Evolutionary conservation across 768 basidiomycete genomes (phyloP).

Genomic region (Strobilomyces confusus): DNA sequence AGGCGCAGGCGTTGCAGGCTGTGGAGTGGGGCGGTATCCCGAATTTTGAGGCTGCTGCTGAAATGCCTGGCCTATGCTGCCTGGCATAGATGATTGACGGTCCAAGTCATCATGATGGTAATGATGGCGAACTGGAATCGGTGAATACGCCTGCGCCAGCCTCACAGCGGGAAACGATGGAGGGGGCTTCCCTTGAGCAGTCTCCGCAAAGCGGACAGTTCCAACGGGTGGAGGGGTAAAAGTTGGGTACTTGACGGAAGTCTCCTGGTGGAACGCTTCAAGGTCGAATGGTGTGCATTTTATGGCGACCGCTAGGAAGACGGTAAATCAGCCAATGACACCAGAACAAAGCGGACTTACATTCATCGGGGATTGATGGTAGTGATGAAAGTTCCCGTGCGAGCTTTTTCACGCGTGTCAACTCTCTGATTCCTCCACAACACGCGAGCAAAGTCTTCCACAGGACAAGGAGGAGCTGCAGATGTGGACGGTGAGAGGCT

Average conservation of each 20-base stretch:
- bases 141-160: constrained; percentile 86
- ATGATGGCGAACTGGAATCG: constrained; percentile 90
- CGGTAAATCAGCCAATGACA: constrained; percentile 4
- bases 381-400: constrained; percentile 84
- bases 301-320: constrained; percentile 52
- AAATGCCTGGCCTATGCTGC: constrained; percentile 33
- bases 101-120: constrained; percentile 84
- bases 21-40: constrained; percentile 41
- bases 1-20: constrained; percentile 87
- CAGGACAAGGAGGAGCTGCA: constrained; percentile 81
- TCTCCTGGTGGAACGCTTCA: constrained; percentile 84
- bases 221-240: constrained; percentile 62
- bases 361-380: constrained; percentile 47
- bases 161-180: constrained; percentile 47
- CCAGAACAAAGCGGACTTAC: constrained; percentile 25
- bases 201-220: constrained; percentile 29
- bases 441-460: constrained; percentile 95
- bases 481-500: constrained; percentile 30
- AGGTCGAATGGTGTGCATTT: constrained; percentile 93
- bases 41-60: constrained; percentile 31
- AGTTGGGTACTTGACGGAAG: constrained; percentile 93
- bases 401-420: constrained; percentile 75
- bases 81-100: constrained; percentile 39
- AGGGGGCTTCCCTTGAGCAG: constrained; percentile 28
- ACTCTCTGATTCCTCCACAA: constrained; percentile 89